Conservation (phyloP, 331 rosid genomes). For the Cydonia oblonga region DNA sequence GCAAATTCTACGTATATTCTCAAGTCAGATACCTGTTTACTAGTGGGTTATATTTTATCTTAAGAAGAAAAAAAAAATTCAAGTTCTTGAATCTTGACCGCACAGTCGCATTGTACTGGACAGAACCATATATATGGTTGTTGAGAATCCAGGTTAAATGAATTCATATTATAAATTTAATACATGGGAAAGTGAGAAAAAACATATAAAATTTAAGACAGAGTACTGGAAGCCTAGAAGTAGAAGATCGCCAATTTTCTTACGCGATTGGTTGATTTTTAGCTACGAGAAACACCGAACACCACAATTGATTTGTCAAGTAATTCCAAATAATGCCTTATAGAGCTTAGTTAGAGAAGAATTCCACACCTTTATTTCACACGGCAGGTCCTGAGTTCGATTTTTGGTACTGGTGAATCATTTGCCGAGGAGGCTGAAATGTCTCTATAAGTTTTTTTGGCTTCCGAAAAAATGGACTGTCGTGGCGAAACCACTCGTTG, state of each 20-base stretch:
- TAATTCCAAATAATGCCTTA: too few species aligned
- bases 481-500: too few species aligned
- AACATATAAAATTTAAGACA: not conserved
- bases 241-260: not conserved
- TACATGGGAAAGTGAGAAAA: not conserved
- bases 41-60: not conserved
- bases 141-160: not conserved
- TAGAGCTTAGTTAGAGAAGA: too few species aligned
- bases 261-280: too few species aligned
- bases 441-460: too few species aligned
- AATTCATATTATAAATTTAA: not conserved
- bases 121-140: not conserved
- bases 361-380: too few species aligned
- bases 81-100: not conserved
- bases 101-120: not conserved
- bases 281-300: too few species aligned
- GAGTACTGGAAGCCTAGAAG: not conserved
- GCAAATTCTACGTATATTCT: not conserved
- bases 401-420: too few species aligned
- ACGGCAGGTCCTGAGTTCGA: too few species aligned
- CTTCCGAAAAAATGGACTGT: too few species aligned
- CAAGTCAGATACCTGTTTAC: not conserved
- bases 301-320: too few species aligned
- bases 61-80: not conserved
- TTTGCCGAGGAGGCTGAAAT: too few species aligned